Conservation (phyloP, 2,329 filamentous ascomycete genomes). For the Cladophialophora carrionii region DNA sequence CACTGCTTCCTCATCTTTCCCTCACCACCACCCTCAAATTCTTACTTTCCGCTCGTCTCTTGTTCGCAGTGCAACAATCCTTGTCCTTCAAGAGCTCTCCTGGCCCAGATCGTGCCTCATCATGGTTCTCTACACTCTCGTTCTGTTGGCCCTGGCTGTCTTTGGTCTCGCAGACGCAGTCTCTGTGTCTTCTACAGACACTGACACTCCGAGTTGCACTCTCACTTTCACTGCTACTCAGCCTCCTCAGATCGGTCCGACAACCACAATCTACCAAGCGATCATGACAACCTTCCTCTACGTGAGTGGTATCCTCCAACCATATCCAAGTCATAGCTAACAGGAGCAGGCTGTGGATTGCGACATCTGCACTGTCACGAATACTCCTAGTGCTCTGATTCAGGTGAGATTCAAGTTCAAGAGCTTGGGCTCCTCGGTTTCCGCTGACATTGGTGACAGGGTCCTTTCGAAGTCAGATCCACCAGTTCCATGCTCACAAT, state of each 20-base stretch:
- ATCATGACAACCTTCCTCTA: slow-evolving; percentile 36
- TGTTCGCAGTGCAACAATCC: slow-evolving; percentile 5
- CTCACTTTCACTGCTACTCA: slow-evolving; percentile 32
- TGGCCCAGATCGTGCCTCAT: slow-evolving; percentile 6
- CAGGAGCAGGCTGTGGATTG: slow-evolving; percentile 36
- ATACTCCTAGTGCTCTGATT: slow-evolving; percentile 27
- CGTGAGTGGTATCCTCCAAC: slow-evolving; percentile 20
- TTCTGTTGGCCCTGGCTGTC: slow-evolving; percentile 22
- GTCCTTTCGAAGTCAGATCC: slow-evolving; percentile 31
- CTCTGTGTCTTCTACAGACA: slow-evolving; percentile 2
- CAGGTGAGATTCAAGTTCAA: slow-evolving; percentile 21
- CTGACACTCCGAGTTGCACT: slow-evolving; percentile 25
- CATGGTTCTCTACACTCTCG: slow-evolving; percentile 25
- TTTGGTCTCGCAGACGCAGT: slow-evolving; percentile 20
- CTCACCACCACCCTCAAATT: slow-evolving; percentile 9
- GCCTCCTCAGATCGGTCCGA: slow-evolving; percentile 35
- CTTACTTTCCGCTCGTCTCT: slow-evolving; percentile 3
- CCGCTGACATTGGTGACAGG: slow-evolving; percentile 27
- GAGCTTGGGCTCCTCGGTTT: neutral
- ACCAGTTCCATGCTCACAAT: slow-evolving; percentile 33
- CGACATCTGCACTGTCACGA: slow-evolving; percentile 35
- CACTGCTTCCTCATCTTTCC: slow-evolving; percentile 11
- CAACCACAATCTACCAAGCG: slow-evolving; percentile 33
- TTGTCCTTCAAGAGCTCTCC: slow-evolving; percentile 14
- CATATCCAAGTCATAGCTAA: slow-evolving; percentile 4